Base-by-base conservation (phyloP, 2,329 filamentous ascomycete species). In the Xylariomycetidae sp. region DNA sequence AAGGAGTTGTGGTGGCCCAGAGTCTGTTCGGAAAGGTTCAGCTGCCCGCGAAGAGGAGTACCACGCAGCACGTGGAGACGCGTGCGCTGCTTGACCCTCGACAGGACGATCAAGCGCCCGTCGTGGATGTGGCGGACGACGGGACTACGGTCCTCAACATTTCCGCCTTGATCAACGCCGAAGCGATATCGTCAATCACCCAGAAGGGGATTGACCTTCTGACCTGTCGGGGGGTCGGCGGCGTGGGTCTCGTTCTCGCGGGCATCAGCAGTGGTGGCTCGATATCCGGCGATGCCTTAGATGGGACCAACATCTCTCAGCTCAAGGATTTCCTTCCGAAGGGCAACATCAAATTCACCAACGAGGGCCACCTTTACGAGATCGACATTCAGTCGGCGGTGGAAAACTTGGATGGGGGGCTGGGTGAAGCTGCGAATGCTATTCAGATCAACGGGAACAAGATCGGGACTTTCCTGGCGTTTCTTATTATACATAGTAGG, bases 191-290 rank as follows among this genome's bases (percentile, higher is more conserved):
- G 0, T 45, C 41, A 6, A 42, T 54, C 2, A 26, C 45, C 1
- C 59, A 62, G 34, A 48, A 43, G 4, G 49, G 46, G 12, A 32
- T 58, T 11, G 48, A 62, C 15, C 35, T 48, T 0, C 44, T 63
- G 10, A 51, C 44, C 0, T 61, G 57, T 28, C 44, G 56, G 37
- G 59, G 59, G 9, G 35, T 62, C 5, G 58, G 53, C 5, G 59
- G 58, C 3, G 7, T 61, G 6, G 36, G 42, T 0, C 51, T 56
- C 8, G 28, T 62, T 7, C 22, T 34, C 4, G 15, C 46, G 1
- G 56, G 58, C 2, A 36, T 62, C 3, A 20, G 42, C 13, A 36
- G 38, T 15, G 50, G 49, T 38, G 46, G 48, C 27, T 20, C 16
- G 9, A 13, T 8, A 5, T 12, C 16, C 16, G 45, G 46, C 8